Percentiles rank a stretch among this genome's conserved stretches.
Conservation (phyloP, 2,329 filamentous ascomycete species). For the Elsinoe necatrix region DNA sequence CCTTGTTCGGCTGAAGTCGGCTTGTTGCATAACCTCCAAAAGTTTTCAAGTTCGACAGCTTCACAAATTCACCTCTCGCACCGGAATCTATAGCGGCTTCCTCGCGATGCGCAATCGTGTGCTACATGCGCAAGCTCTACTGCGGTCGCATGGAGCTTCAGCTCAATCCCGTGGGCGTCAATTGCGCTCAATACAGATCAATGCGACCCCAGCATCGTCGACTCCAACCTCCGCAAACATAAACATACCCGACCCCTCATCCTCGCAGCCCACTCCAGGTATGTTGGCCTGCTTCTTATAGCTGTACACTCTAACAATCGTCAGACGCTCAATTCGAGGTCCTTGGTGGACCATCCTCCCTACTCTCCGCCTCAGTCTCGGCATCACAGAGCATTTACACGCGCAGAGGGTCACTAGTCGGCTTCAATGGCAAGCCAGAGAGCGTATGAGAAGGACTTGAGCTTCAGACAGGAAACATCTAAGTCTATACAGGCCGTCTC, state of each 20-base stretch:
- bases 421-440: conserved; percentile 79
- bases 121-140: not conserved
- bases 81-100: not conserved
- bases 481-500: conserved; percentile 60
- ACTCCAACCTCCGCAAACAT: conserved; percentile 25
- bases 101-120: not conserved
- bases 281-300: conserved; percentile 2
- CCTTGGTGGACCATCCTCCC: conserved; percentile 80
- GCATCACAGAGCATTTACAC: conserved; percentile 92
- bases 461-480: conserved; percentile 1
- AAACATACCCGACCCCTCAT: conserved; percentile 18
- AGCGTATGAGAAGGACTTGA: conserved; percentile 49
- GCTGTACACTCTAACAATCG: not conserved
- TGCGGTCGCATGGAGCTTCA: not conserved
- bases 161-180: not conserved
- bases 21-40: not conserved
- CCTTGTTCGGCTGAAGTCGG: not conserved
- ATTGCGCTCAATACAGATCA: conserved; percentile 38
- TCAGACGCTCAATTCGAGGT: conserved; percentile 92
- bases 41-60: not conserved
- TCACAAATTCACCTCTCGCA: not conserved
- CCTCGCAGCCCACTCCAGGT: conserved; percentile 13
- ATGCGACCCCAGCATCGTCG: conserved; percentile 35
- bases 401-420: conserved; percentile 80
- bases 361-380: conserved; percentile 86